These are phyloP conservation scores for Thelonectria olida DNA, from an alignment of 2,329 filamentous ascomycete species.

Conservation along the genomic window DNA sequence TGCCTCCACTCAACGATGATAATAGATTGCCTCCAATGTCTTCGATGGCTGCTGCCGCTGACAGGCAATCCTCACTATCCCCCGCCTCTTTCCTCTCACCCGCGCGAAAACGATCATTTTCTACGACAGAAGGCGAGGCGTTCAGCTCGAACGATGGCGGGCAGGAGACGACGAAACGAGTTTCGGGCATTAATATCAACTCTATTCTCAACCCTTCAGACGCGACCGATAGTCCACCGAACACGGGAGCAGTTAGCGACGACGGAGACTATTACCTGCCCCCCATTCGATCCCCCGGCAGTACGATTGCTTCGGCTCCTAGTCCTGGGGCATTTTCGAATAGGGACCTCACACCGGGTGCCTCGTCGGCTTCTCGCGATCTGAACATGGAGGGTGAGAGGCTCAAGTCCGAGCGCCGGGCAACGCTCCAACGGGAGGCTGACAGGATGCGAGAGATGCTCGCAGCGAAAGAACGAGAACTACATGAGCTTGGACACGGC, in stretches of 20 bases:
- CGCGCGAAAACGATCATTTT: slow-evolving; percentile 74
- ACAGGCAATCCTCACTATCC: slow-evolving; percentile 66
- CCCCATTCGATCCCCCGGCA: slow-evolving; percentile 54
- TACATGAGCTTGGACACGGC: slow-evolving; percentile 52
- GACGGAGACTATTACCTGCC: slow-evolving; percentile 53
- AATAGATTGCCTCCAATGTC: slow-evolving; percentile 67
- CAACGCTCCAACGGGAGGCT: slow-evolving; percentile 75
- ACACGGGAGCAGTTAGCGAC: slow-evolving; percentile 44
- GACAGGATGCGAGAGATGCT: slow-evolving; percentile 80
- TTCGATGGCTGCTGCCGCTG: slow-evolving; percentile 54
- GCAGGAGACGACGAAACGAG: slow-evolving; percentile 64
- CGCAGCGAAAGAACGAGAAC: slow-evolving; percentile 77
- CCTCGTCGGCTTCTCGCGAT: slow-evolving; percentile 32
- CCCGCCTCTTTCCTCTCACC: slow-evolving; percentile 69
- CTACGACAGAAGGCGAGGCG: slow-evolving; percentile 64
- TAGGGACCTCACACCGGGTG: slow-evolving; percentile 40
- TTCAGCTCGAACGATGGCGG: slow-evolving; percentile 47
- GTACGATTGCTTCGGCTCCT: slow-evolving; percentile 50
- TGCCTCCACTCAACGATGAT: slow-evolving; percentile 60
- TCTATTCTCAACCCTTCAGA: slow-evolving; percentile 73
- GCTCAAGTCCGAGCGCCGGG: slow-evolving; percentile 68
- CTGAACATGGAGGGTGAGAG: slow-evolving; percentile 57
- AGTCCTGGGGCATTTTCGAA: slow-evolving; percentile 53
- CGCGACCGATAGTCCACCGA: slow-evolving; percentile 34
- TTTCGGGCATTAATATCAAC: slow-evolving; percentile 81